A percentile compares a stretch with the other conserved stretches of the same genome.
Conservation (phyloP, 2,329 filamentous ascomycete genomes). For the Bimuria novae-zelandiae region DNA sequence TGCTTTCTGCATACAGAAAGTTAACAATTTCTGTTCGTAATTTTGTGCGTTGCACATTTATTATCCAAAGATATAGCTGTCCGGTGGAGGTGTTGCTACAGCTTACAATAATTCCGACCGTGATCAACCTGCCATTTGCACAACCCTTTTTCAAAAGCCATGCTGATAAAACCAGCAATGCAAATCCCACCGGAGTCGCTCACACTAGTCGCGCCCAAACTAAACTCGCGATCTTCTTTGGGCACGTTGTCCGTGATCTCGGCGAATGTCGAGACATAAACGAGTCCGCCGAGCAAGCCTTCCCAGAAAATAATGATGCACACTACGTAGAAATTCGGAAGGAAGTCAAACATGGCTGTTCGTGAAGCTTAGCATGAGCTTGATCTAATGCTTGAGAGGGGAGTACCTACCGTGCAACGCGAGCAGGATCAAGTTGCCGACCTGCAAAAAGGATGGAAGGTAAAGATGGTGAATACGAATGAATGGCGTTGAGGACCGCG, state of each 20-base stretch:
- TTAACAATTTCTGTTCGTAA: too few species aligned
- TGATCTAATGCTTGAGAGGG: neutral
- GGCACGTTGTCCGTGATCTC: slow-evolving; percentile 87
- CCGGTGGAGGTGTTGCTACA: slow-evolving; percentile 29
- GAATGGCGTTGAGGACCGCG: slow-evolving; percentile 87
- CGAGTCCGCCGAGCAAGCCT: slow-evolving; percentile 83
- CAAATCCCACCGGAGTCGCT: slow-evolving; percentile 92
- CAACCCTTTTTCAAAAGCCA: slow-evolving; percentile 78
- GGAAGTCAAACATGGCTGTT: slow-evolving; percentile 74
- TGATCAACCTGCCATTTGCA: slow-evolving; percentile 84
- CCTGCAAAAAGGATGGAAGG: slow-evolving; percentile 78
- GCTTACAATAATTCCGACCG: slow-evolving; percentile 66
- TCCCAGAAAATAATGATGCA: slow-evolving; percentile 93
- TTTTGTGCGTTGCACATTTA: too few species aligned
- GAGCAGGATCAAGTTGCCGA: slow-evolving; percentile 75
- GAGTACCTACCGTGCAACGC: slow-evolving; percentile 61
- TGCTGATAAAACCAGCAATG: slow-evolving; percentile 81
- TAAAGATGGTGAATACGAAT: slow-evolving; percentile 81
- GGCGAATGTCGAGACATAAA: slow-evolving; percentile 90
- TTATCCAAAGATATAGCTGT: too few species aligned
- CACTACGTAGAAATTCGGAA: slow-evolving; percentile 84
- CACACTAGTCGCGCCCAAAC: slow-evolving; percentile 84
- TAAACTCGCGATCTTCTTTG: slow-evolving; percentile 83
- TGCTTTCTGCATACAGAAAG: too few species aligned
- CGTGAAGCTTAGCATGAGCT: neutral